Evolutionary conservation across 768 basidiomycete species (phyloP).

Genomic region (Lactifluus echinatus): DNA sequence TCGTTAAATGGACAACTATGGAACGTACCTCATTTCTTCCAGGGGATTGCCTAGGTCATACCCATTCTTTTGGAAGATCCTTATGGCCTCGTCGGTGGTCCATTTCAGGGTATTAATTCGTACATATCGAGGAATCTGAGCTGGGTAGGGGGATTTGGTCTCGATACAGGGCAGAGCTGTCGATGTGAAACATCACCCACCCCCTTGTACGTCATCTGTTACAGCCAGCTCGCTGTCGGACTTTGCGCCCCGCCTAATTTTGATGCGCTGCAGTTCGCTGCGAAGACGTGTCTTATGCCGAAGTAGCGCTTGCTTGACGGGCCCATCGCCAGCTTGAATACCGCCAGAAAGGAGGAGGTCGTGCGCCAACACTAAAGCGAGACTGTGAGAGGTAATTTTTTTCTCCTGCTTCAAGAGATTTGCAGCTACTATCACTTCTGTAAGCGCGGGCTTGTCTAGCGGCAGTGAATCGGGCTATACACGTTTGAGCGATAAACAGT

Average conservation of each 20-base stretch:
- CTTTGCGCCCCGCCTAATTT: conserved; percentile 63
- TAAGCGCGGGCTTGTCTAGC: conserved; percentile 70
- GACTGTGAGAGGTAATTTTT: conserved; percentile 64
- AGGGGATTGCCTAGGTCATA: conserved; percentile 46
- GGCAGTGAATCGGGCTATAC: background rate
- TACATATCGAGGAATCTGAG: conserved; percentile 72
- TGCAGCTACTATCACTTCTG: conserved; percentile 56
- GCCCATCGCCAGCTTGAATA: conserved; percentile 87
- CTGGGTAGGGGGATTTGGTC: conserved; percentile 29
- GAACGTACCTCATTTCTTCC: conserved; percentile 38
- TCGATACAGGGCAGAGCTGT: background rate
- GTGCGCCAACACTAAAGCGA: conserved; percentile 83
- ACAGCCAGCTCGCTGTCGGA: conserved; percentile 58
- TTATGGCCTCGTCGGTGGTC: conserved; percentile 55
- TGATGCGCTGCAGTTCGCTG: conserved; percentile 78
- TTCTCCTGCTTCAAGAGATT: conserved; percentile 68
- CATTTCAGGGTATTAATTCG: conserved; percentile 71
- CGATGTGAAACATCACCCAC: conserved; percentile 31
- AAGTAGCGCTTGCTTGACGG: conserved; percentile 77
- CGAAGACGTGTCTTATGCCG: conserved; percentile 85
- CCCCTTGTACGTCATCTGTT: conserved; percentile 51
- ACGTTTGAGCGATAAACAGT: background rate
- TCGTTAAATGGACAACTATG: background rate
- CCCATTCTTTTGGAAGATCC: conserved; percentile 46
- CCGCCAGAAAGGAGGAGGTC: conserved; percentile 78